Conservation (phyloP, 129 eudicot species). For the Escallonia herrerae region DNA sequence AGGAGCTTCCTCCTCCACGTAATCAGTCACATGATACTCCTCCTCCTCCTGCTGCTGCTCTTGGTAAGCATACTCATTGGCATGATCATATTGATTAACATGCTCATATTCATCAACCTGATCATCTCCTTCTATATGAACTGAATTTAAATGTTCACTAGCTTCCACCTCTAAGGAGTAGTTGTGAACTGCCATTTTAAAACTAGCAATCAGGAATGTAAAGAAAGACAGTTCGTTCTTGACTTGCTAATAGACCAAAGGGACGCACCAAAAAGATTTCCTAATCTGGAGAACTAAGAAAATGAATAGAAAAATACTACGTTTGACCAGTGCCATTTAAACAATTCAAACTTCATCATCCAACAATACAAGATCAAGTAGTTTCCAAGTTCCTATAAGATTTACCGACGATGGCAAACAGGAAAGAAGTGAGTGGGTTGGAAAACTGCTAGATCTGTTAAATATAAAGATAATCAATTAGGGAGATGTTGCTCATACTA, state of each 20-base stretch:
- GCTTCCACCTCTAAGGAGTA: conserved; percentile 60
- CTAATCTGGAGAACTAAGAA: too few relatives aligned
- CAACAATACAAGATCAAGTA: too few relatives aligned
- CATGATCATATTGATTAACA: conserved; percentile 5
- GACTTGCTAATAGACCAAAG: background rate
- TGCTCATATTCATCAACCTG: conserved; percentile 34
- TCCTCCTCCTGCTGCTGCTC: conserved; percentile 47
- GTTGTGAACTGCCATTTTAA: conserved; percentile 33
- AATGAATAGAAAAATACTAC: too few relatives aligned
- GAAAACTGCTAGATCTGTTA: too few relatives aligned
- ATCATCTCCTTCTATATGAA: conserved; percentile 48
- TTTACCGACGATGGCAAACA: too few relatives aligned
- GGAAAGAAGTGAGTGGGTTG: too few relatives aligned
- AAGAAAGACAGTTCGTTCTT: background rate
- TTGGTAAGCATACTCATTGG: background rate
- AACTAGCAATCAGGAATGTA: background rate
- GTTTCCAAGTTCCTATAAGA: too few relatives aligned
- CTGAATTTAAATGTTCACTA: conserved; percentile 42
- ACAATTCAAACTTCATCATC: too few relatives aligned
- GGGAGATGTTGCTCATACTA: background rate
- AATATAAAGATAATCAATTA: too few relatives aligned
- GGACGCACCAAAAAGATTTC: too few relatives aligned
- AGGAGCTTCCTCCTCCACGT: conserved; percentile 36
- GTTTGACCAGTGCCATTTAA: too few relatives aligned
- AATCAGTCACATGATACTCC: conserved; percentile 23